Base-by-base conservation (phyloP, 106 monocot species). In the Ottelia alismoides region DNA sequence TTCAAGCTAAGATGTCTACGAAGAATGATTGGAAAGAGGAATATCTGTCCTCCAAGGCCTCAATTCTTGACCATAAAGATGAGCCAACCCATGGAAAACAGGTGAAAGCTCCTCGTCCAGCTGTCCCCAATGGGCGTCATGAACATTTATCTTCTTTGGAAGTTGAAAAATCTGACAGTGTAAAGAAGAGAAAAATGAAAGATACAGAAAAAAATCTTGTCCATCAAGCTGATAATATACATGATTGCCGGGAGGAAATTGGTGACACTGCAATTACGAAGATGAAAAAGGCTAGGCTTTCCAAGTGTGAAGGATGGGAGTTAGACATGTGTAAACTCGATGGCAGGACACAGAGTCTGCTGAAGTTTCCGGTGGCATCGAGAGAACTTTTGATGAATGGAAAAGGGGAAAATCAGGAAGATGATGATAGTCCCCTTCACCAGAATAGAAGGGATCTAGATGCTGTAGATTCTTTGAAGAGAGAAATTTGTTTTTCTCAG, bases 111-210 rank as follows among this genome's bases (percentile, higher is more conserved):
- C 53, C 58, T 43, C 52, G 56, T 21, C 28, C 27, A 35, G 30
- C 57, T 47, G 67, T 50, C 31, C 64, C 66, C 65, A 71, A 51
- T 30, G 45, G 52, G 19, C 49, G 30, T 20, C 76, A 74, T 53
- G 78, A 78, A 61, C 43, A 64, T 26, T 52, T 21, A 46, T 62
- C 55, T 30, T 21, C 21, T 23, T 63, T 64, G 58, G 53, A 62
- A 47, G 20, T 27, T 12, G 65, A 79, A 56, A 80, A 59, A 25
- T 59, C 65, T 12, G 29, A 28, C 47, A 65, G 53, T 66, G 49
- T 45, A 55, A 76, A 76, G 56, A 82, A 82, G 54, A 66, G 78
- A 55, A 78, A 73, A 67, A 21, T 74, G 30, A 74, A 76, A 65
- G 81, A 72, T 31, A 66, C 45, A 53, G 67, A 77, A 59, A 74